A percentile compares a stretch with the other conserved stretches of the same genome.
phyloP scores from a whole-genome alignment of 257 asterid genomes.

The Ligustrum vulgare region DNA sequence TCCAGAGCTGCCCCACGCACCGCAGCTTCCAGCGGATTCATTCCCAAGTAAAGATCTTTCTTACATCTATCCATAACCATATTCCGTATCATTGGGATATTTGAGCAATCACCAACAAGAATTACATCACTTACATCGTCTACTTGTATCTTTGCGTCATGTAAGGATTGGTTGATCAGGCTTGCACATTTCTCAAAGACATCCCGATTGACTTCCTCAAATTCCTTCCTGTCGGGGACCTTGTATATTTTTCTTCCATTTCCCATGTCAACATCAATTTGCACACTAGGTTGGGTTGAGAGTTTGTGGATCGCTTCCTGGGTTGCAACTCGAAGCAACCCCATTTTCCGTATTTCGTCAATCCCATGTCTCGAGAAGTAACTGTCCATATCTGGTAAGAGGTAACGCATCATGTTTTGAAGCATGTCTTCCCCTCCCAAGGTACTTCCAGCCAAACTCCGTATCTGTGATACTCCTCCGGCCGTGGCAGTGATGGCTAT shows the following conservation, averaged over 20 bases:
- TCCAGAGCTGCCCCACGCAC: conserved; percentile 84
- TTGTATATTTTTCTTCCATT: conserved; percentile 49
- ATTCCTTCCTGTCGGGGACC: conserved; percentile 46
- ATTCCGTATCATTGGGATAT: conserved; percentile 51
- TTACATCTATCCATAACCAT: conserved; percentile 31
- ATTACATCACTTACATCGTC: conserved; percentile 60
- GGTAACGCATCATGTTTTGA: conserved; percentile 55
- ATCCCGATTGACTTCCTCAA: conserved; percentile 57
- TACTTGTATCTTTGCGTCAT: conserved; percentile 51
- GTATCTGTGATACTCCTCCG: conserved; percentile 79
- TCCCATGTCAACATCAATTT: conserved; percentile 58
- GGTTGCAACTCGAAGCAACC: conserved; percentile 70
- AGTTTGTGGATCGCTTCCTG: conserved; percentile 70
- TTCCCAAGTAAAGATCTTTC: conserved; percentile 42
- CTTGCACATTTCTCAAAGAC: conserved; percentile 59
- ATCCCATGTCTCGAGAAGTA: conserved; percentile 55
- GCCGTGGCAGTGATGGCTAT: conserved; percentile 73
- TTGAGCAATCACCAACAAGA: conserved; percentile 84
- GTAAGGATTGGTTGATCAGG: conserved; percentile 47
- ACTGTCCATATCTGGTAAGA: conserved; percentile 59
- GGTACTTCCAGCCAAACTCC: conserved; percentile 58
- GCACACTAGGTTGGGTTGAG: conserved; percentile 41
- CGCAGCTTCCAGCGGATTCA: conserved; percentile 74
- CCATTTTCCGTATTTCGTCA: conserved; percentile 59
- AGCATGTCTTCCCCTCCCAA: conserved; percentile 87